Conservation (phyloP, 2,329 filamentous ascomycete genomes). For the Huntiella omanensis region DNA sequence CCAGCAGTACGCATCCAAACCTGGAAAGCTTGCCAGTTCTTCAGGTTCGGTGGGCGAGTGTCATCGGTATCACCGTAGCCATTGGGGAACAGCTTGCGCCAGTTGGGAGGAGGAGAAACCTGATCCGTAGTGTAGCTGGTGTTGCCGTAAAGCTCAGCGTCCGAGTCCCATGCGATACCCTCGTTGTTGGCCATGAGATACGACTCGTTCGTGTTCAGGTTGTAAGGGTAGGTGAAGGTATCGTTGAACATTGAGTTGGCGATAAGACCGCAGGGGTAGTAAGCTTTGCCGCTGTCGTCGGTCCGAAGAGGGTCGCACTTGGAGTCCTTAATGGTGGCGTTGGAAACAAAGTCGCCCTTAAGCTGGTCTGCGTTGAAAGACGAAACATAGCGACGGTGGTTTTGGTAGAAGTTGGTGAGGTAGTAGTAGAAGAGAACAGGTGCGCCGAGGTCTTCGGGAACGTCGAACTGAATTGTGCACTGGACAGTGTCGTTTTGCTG, state of each 20-base stretch:
- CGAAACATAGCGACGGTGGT: constrained; percentile 88
- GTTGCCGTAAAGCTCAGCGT: constrained; percentile 58
- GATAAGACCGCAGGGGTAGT: constrained; percentile 89
- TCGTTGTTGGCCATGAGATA: constrained; percentile 60
- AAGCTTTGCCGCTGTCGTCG: constrained; percentile 39
- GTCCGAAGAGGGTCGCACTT: constrained; percentile 57
- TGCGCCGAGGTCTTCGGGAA: constrained; percentile 60
- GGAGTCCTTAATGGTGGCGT: constrained; percentile 41
- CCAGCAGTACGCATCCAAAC: constrained; percentile 99
- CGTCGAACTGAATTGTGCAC: constrained; percentile 61
- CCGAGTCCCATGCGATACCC: constrained; percentile 73
- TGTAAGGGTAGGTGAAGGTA: constrained; percentile 50
- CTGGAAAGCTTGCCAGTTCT: constrained; percentile 68
- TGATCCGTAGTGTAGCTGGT: constrained; percentile 45
- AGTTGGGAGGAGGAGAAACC: constrained; percentile 73
- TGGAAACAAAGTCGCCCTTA: constrained; percentile 44
- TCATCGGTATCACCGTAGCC: constrained; percentile 39
- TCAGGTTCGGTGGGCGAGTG: constrained; percentile 50
- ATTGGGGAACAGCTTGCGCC: constrained; percentile 49
- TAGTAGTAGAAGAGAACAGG: constrained; percentile 90
- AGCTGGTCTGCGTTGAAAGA: constrained; percentile 73
- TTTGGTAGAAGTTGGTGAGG: constrained; percentile 96
- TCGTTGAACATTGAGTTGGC: constrained; percentile 98
- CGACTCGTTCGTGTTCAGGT: constrained; percentile 37
- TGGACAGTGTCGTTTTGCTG: constrained; percentile 22